Evolutionary conservation across 2,329 filamentous ascomycete species (phyloP), one percentile per base, ranked within the genome.

Genomic region (Phaeosphaeria sp.): DNA sequence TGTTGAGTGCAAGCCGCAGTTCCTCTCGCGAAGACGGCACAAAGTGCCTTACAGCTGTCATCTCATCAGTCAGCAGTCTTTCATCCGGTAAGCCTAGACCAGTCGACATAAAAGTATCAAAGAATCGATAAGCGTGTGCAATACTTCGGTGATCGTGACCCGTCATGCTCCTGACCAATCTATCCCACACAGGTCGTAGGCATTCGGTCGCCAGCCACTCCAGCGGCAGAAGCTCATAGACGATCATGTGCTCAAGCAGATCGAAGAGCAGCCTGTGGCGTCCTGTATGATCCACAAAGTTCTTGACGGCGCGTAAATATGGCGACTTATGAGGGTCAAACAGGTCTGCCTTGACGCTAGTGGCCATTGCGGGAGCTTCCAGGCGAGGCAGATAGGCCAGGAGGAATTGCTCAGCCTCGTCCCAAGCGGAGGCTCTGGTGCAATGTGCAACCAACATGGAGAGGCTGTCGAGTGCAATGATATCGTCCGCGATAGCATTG

Each of bases 151-250:
- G 50, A 24, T 77, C 64, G 3, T 65, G 60, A n/a, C 74, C 66
- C 1, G 71, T 69, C n/a, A 77, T 55, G 6, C 67, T 66, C 39
- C 69, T 69, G 11, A 78, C 68, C 3, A 78, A 51, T 39, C 68
- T 68, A 30, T 69, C 74, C 73, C 74, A 79, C 4, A 78, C 44
- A 3, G 68, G 66, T 15, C 68, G 73, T 71, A 78, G 74, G 17
- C 59, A 63, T 33, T 68, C 63, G 2, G 76, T 77, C 2, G 76
- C 76, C 17, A 78, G 59, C 77, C 77, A 79, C 51, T 77, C 76
- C 9, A 78, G 50, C 2, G 75, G 75, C 9, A 78, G 51, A 13
- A 74, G 65, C 36, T 75, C 71, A 45, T 73, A 61, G 11, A 68
- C 68, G 17, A 79, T 57, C 68, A 78, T 68, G 36, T 69, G 66